Base-by-base conservation (phyloP, 2,329 filamentous ascomycete genomes). In the Hypoxylon sp. region DNA sequence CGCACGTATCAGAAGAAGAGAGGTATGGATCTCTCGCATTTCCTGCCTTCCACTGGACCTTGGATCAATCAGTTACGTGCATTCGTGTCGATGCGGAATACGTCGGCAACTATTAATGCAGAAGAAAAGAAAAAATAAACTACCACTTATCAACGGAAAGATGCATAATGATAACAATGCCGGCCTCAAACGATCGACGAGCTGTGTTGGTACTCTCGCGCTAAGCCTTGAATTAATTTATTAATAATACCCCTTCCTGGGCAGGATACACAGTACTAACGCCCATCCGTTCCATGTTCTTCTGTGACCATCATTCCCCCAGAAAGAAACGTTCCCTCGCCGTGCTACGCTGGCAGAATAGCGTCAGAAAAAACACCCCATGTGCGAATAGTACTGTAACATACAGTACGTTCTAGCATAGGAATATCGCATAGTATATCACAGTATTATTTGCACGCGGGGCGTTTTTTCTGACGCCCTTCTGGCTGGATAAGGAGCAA, bases 201-300 rank as follows among this genome's bases (percentile, higher is more conserved):
- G 42, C 58, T 56, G 55, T 44, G 56, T 55, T 68, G 59, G 29
- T 48, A 17, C 6, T 57, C 32, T 56, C 7, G 15, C 67, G 62
- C 70, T 68, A 66, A 70, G 70, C 62, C 69, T 61, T 69, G 55
- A 44, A 50, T 58, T 60, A 37, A 48, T 68, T 67, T 67, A 72
- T 70, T 70, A 72, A 60, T 70, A 72, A 72, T 67, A 51, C 52
- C 21, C 52, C 21, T 15, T 51, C 24, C 35, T 47, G 42, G 44
- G 50, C 56, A 52, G 50, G 54, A 52, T 6, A 32, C 37, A 35
- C 10, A 39, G 21, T 19, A 35, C 52, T 54, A 61, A 52, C 17
- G 15, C 44, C 29, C 50, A 47, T 51, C 42, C 50, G 62, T 69
- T 67, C 67, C 63, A 64, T 48, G 52, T 42, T 62, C 63, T 69